Base-by-base conservation (phyloP, 2,329 filamentous ascomycete genomes). In the Aspergillus pseudonomiae region DNA sequence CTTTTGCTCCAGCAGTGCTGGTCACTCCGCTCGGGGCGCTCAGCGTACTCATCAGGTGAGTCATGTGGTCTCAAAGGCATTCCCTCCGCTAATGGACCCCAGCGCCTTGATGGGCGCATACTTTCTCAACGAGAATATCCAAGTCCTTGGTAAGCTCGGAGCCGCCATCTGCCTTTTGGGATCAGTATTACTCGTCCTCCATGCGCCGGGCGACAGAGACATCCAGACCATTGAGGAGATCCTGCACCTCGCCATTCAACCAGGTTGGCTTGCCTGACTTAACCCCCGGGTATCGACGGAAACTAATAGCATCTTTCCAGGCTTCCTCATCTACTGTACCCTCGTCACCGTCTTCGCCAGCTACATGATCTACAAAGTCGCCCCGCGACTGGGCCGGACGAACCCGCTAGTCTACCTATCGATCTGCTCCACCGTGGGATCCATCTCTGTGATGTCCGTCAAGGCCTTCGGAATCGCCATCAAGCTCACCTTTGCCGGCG, bases 391-490 rank as follows among this genome's bases (percentile, higher is more conserved):
- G 74, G 95, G 95, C 75, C 96, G 93, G 84, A 94, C 91, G 81
- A 99, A 98, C 77, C 94, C 95, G 11, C 86, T 99, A 71, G 91
- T 99, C 72, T 99, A 95, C 80, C 89, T 99, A 70, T 97, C 94
- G 70, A 98, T 99, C 71, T 99, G 95, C 85, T 97, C 94, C 57
- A 96, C 94, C 3, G 94, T 97, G 67, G 95, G 95, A 72, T 97
- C 94, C 59, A 90, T 99, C 65, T 98, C 95, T 12, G 94, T 99
- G 83, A 99, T 99, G 95, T 93, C 95, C 32, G 92, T 98, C 79
- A 99, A 99, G 83, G 95, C 95, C 5, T 98, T 99, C 72, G 95
- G 95, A 63, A 97, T 98, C 76, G 96, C 95, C 39, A 84, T 99
- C 68, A 99, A 99, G 82, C 88, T 99, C 74, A 98, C 94, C 0